Conservation (phyloP, 2,329 filamentous ascomycete genomes). For the Aspergillus caelatus region DNA sequence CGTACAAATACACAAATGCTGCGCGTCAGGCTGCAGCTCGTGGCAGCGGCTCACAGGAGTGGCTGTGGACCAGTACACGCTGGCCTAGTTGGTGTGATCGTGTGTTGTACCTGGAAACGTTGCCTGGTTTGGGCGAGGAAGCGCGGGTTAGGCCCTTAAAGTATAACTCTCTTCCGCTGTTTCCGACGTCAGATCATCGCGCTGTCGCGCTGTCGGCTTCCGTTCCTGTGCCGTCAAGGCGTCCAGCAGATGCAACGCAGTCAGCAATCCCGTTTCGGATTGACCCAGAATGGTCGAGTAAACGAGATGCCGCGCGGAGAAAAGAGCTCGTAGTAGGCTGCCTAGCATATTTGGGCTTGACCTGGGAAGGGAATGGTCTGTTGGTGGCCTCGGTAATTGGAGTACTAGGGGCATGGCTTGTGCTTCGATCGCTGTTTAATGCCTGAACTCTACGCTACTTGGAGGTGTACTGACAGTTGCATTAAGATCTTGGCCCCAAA, state of each 20-base stretch:
- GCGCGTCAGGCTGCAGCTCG: slow-evolving; percentile 42
- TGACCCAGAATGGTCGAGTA: slow-evolving; percentile 59
- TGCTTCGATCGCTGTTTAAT: slow-evolving; percentile 40
- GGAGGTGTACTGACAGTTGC: neutral
- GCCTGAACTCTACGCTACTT: slow-evolving; percentile 16
- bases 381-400: slow-evolving; percentile 43
- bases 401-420: slow-evolving; percentile 44
- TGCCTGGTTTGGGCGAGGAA: slow-evolving; percentile 51
- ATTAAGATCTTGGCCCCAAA: slow-evolving; percentile 11
- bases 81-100: slow-evolving; percentile 95
- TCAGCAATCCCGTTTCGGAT: slow-evolving; percentile 59
- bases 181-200: slow-evolving; percentile 85
- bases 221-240: slow-evolving; percentile 59
- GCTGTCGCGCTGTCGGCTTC: slow-evolving; percentile 73
- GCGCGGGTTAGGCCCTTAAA: slow-evolving; percentile 54
- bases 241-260: slow-evolving; percentile 38
- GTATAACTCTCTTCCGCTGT: slow-evolving; percentile 76
- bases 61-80: slow-evolving; percentile 77
- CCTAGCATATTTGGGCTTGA: slow-evolving; percentile 56
- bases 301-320: slow-evolving; percentile 56
- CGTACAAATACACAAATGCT: slow-evolving; percentile 78
- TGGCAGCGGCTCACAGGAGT: slow-evolving; percentile 49
- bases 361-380: slow-evolving; percentile 50
- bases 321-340: slow-evolving; percentile 64
- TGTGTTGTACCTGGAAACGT: slow-evolving; percentile 73